Percentiles rank a stretch among this genome's conserved stretches.
Conservation (phyloP, 2,329 filamentous ascomycete genomes). For the Trichoderma brevicompactum region DNA sequence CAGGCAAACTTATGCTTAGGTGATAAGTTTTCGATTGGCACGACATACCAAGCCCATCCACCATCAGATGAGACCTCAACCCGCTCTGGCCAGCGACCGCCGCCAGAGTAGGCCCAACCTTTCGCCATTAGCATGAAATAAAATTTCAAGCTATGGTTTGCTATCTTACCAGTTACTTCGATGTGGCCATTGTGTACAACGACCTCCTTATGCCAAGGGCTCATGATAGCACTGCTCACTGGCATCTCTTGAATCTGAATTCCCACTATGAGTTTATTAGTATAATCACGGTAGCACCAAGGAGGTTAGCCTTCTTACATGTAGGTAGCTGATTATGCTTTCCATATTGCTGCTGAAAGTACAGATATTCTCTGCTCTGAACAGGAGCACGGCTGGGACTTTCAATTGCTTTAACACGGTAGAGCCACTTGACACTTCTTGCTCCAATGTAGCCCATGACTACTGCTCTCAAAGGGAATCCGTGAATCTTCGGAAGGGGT, state of each 20-base stretch:
- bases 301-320: not conserved
- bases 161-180: not conserved
- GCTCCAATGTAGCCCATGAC: slow-evolving; percentile 72
- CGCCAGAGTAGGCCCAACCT: slow-evolving; percentile 64
- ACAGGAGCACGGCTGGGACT: slow-evolving; percentile 62
- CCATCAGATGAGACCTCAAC: slow-evolving; percentile 68
- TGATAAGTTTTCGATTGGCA: slow-evolving; percentile 63
- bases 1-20: slow-evolving; percentile 67
- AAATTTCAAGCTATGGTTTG: not conserved
- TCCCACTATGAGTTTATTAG: slow-evolving; percentile 52
- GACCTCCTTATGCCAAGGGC: slow-evolving; percentile 62
- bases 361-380: slow-evolving; percentile 68
- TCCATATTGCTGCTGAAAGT: slow-evolving; percentile 69
- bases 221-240: slow-evolving; percentile 69
- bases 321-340: slow-evolving; percentile 60
- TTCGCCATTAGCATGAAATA: slow-evolving; percentile 30
- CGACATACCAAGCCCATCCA: slow-evolving; percentile 66
- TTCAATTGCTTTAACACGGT: slow-evolving; percentile 63
- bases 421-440: slow-evolving; percentile 66
- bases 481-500: slow-evolving; percentile 66
- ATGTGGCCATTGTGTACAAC: slow-evolving; percentile 65
- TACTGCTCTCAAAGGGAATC: slow-evolving; percentile 64
- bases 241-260: slow-evolving; percentile 76
- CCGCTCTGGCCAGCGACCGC: slow-evolving; percentile 62
- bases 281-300: slow-evolving; percentile 37